A percentile compares a stretch with the other conserved stretches of the same genome.
Conservation (phyloP, 164 flowering plant genomes). For the Annona cherimola region DNA sequence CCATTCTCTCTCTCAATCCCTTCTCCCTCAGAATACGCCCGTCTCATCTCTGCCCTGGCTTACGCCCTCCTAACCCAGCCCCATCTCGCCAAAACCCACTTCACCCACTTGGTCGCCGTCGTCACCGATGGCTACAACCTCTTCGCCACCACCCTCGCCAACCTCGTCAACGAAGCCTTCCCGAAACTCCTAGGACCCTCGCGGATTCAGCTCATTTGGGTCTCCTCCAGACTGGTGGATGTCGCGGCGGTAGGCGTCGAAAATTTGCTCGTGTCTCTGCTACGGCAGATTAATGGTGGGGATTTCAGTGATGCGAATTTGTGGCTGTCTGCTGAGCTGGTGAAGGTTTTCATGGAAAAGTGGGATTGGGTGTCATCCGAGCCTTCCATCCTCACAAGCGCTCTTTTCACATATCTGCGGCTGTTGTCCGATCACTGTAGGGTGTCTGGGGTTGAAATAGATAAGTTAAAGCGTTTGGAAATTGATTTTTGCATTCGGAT, state of each 20-base stretch:
- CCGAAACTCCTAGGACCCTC: conserved; percentile 38
- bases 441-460: conserved; percentile 27
- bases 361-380: conserved; percentile 55
- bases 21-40: conserved; percentile 37
- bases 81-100: conserved; percentile 34
- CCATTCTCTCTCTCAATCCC: conserved; percentile 44
- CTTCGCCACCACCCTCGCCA: conserved; percentile 36
- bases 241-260: conserved; percentile 57
- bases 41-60: conserved; percentile 57
- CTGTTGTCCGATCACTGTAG: conserved; percentile 65
- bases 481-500: conserved; percentile 62
- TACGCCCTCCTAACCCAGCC: conserved; percentile 60
- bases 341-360: conserved; percentile 34
- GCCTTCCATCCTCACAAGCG: conserved; percentile 43
- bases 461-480: conserved; percentile 47
- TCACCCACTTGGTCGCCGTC: conserved; percentile 65
- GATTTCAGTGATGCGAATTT: conserved; percentile 70
- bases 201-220: conserved; percentile 52
- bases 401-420: conserved; percentile 56
- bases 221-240: conserved; percentile 41
- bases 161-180: conserved; percentile 45
- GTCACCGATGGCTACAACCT: conserved; percentile 67
- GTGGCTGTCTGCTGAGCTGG: conserved; percentile 63
- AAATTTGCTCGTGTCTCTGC: conserved; percentile 42
- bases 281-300: conserved; percentile 77